A percentile compares a stretch with the other conserved stretches of the same genome.
These are phyloP conservation scores for Skeletonema tropicum DNA, from an alignment of 108 stramenopile genomes.

Conservation along the genomic window DNA sequence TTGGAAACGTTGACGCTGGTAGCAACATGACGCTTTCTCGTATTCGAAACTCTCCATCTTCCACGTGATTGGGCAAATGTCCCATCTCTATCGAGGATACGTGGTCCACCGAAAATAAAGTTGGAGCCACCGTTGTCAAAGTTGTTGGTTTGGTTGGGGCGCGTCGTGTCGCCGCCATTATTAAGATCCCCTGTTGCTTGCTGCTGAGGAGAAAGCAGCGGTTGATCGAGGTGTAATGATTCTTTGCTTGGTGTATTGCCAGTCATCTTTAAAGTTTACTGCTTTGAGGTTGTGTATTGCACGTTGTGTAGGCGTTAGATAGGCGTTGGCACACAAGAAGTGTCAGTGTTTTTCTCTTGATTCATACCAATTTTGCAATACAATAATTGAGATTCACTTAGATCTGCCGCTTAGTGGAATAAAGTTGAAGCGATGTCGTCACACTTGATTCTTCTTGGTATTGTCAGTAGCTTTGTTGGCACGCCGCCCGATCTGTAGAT, in stretches of 20 bases:
- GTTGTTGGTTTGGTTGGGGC: too few species aligned
- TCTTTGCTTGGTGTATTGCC: neutral
- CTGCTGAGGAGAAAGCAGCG: neutral
- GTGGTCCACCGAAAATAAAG: constrained; percentile 5
- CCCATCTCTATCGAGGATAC: constrained; percentile 76
- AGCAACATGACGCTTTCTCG: constrained; percentile 4
- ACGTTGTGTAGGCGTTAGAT: too few species aligned
- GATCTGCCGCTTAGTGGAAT: too few species aligned
- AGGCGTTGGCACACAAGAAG: too few species aligned
- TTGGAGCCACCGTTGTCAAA: too few species aligned
- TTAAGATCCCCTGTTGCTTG: neutral
- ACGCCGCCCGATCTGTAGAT: too few species aligned
- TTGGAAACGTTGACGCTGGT: neutral
- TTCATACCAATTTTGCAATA: too few species aligned
- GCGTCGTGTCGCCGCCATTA: neutral
- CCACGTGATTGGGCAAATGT: constrained; percentile 74
- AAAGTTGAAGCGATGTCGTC: too few species aligned
- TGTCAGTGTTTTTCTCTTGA: too few species aligned
- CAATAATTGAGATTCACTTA: too few species aligned
- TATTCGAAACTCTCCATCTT: constrained; percentile 66
- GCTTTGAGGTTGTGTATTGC: neutral
- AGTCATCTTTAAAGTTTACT: neutral
- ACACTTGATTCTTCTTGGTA: too few species aligned
- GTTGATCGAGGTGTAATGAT: neutral
- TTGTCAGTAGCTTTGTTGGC: too few species aligned